Conservation (phyloP, 805 yeast genomes). For the Yarrowia sp. region DNA sequence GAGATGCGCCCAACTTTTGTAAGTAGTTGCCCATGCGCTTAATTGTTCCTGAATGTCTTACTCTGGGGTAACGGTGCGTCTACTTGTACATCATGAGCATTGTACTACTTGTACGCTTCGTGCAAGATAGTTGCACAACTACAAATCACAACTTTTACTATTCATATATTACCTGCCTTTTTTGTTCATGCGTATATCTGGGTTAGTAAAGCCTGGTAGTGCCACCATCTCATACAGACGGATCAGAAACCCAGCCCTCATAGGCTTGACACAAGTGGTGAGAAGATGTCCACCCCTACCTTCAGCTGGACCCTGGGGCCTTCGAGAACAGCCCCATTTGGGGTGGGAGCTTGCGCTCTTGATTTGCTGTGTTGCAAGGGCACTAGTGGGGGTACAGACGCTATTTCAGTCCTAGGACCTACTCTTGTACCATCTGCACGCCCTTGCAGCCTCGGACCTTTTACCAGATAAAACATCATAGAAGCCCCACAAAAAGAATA, state of each 20-base stretch:
- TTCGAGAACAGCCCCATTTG: constrained; percentile 7
- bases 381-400: not conserved
- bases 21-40: too few species aligned
- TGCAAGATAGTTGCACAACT: too few species aligned
- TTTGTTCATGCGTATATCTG: not conserved
- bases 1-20: too few species aligned
- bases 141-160: not conserved
- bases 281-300: constrained; percentile 11
- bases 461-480: constrained; percentile 22
- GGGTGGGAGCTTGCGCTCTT: constrained; percentile 25
- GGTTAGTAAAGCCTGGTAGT: not conserved
- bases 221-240: not conserved
- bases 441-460: constrained; percentile 24
- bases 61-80: too few species aligned
- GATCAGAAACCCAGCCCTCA: constrained; percentile 19
- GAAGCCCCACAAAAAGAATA: not conserved
- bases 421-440: constrained; percentile 11
- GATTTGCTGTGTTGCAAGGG: constrained; percentile 21
- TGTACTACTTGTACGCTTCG: too few species aligned
- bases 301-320: constrained; percentile 15
- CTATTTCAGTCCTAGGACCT: not conserved
- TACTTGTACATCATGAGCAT: too few species aligned
- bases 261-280: not conserved
- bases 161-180: not conserved
- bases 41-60: too few species aligned